phyloP scores from a whole-genome alignment of 2,329 filamentous ascomycete genomes.

The Cordyceps militaris region DNA sequence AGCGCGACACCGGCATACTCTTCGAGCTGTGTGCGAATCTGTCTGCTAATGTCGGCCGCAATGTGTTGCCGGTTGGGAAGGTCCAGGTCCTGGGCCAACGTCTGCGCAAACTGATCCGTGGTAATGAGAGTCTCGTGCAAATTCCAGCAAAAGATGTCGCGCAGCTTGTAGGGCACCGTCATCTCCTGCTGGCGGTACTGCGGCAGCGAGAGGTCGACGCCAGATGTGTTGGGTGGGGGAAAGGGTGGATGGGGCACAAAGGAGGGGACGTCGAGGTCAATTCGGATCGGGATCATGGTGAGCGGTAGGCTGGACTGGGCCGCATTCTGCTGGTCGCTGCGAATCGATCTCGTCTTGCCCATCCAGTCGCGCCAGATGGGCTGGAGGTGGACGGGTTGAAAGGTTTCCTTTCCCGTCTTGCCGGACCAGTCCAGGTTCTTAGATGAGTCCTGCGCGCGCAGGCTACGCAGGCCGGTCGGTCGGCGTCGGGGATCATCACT shows the following conservation, averaged over 20 bases:
- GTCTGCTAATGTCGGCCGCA: constrained; percentile 77
- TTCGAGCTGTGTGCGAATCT: constrained; percentile 90
- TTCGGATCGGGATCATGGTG: constrained; percentile 89
- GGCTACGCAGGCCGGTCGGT: constrained; percentile 75
- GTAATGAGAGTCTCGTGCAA: constrained; percentile 90
- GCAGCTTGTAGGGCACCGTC: constrained; percentile 78
- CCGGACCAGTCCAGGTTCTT: constrained; percentile 59
- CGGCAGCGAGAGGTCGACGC: constrained; percentile 64
- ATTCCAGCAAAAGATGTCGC: constrained; percentile 97
- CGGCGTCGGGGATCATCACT: constrained; percentile 70
- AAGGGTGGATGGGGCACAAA: constrained; percentile 62
- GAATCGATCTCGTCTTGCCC: constrained; percentile 56
- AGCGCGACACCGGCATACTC: constrained; percentile 93
- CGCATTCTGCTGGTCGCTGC: constrained; percentile 53
- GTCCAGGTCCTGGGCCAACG: constrained; percentile 86
- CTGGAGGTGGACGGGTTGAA: constrained; percentile 72
- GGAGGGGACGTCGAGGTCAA: constrained; percentile 84
- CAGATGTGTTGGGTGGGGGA: constrained; percentile 53
- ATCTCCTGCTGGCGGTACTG: constrained; percentile 74
- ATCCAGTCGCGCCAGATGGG: constrained; percentile 96
- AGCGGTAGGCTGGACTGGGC: constrained; percentile 71
- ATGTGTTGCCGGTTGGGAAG: constrained; percentile 67
- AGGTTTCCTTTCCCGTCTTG: constrained; percentile 77
- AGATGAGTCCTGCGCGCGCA: constrained; percentile 67
- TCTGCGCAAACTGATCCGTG: constrained; percentile 90